These are phyloP conservation scores for Jaminaea rosea DNA, from an alignment of 1,284 basidiomycete species.

Conservation along the genomic window DNA sequence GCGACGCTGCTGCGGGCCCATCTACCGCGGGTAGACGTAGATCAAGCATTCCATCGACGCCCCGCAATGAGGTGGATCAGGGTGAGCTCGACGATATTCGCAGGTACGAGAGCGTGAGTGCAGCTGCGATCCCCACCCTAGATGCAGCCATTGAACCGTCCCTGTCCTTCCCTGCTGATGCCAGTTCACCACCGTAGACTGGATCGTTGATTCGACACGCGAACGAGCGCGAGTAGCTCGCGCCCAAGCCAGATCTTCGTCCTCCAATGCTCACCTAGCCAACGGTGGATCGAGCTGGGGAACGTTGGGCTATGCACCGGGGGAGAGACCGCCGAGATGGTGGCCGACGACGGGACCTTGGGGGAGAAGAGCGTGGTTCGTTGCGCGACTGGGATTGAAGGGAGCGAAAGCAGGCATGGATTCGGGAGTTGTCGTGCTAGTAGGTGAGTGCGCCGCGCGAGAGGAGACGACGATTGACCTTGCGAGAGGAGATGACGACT, in stretches of 20 bases:
- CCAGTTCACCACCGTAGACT: constrained; percentile 41
- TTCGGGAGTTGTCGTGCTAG: constrained; percentile 39
- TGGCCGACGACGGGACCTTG: constrained; percentile 14
- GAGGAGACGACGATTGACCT: neutral
- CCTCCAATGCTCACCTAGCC: constrained; percentile 23
- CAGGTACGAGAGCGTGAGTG: constrained; percentile 28
- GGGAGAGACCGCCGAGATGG: constrained; percentile 22
- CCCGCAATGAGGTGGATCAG: too few relatives aligned
- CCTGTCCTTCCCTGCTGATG: neutral
- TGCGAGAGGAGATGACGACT: too few relatives aligned
- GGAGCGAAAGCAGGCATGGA: constrained; percentile 26
- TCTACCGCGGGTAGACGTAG: too few relatives aligned
- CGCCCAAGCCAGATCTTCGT: constrained; percentile 21
- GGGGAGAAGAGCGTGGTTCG: constrained; percentile 23
- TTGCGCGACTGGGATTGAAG: constrained; percentile 17
- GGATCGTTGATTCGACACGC: constrained; percentile 42
- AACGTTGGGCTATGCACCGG: constrained; percentile 12
- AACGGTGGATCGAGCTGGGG: constrained; percentile 18
- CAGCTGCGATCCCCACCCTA: too few relatives aligned
- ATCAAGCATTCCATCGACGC: too few relatives aligned
- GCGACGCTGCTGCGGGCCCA: too few relatives aligned
- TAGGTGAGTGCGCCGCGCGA: constrained; percentile 15
- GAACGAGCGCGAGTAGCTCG: constrained; percentile 37
- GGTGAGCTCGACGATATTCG: constrained; percentile 38
- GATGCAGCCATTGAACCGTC: neutral